These are phyloP conservation scores for Triticum dicoccoides DNA, from an alignment of 176 grass and related monocot species.

Conservation along the genomic window DNA sequence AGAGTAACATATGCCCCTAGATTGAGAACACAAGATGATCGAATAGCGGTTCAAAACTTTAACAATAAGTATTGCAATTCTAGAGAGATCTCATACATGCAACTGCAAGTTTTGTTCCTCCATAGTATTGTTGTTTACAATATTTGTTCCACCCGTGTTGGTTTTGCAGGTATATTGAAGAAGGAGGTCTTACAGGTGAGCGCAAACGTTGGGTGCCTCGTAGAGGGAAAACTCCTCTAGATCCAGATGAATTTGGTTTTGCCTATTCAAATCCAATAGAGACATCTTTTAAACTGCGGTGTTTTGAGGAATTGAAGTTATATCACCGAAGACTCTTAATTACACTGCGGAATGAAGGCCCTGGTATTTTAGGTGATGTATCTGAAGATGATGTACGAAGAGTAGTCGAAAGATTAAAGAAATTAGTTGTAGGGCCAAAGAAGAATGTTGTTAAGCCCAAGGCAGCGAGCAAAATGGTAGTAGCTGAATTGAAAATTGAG, in stretches of 20 bases:
- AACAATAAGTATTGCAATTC: constrained; percentile 2
- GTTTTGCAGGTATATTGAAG: constrained; percentile 77
- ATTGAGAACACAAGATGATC: constrained; percentile 1
- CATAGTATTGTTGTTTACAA: constrained; percentile 3
- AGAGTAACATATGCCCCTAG: neutral
- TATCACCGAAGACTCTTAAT: constrained; percentile 75
- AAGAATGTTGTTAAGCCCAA: constrained; percentile 88
- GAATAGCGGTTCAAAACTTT: neutral
- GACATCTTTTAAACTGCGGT: constrained; percentile 84
- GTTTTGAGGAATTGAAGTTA: constrained; percentile 76
- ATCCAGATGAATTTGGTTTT: constrained; percentile 94
- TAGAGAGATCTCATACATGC: neutral
- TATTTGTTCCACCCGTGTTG: neutral
- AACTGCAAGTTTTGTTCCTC: constrained; percentile 2
- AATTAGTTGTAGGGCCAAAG: constrained; percentile 64
- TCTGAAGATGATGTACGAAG: constrained; percentile 70
- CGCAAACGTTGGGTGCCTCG: constrained; percentile 98
- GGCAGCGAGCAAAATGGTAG: constrained; percentile 99
- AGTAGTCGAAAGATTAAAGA: constrained; percentile 76
- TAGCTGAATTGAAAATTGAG: constrained; percentile 87
- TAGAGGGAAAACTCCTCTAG: constrained; percentile 80
- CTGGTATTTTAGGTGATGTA: constrained; percentile 78
- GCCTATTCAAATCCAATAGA: constrained; percentile 89
- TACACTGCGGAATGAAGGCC: constrained; percentile 84
- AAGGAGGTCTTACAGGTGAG: constrained; percentile 96